Conservation (phyloP, 2,329 filamentous ascomycete genomes). For the Phialophora verrucosa region DNA sequence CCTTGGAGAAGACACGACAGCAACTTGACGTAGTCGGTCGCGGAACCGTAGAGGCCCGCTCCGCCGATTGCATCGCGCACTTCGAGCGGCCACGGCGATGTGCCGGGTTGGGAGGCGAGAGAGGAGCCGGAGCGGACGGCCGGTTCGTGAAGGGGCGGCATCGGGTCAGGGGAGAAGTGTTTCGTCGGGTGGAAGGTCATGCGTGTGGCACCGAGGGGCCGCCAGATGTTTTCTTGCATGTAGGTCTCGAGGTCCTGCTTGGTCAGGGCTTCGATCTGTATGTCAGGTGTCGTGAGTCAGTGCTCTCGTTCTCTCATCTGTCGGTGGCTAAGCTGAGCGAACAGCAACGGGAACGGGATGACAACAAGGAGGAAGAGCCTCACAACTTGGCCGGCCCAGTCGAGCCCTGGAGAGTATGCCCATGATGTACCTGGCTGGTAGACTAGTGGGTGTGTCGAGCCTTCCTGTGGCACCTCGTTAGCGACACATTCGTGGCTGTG, state of each 20-base stretch:
- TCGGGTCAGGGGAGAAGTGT: conserved; percentile 13
- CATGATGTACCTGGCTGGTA: conserved; percentile 59
- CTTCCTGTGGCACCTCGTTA: conserved; percentile 6
- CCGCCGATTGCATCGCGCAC: conserved; percentile 35
- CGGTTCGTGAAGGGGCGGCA: conserved; percentile 41
- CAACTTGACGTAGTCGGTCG: conserved; percentile 37
- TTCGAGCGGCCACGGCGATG: conserved; percentile 49
- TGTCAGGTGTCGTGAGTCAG: not conserved
- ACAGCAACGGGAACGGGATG: not conserved
- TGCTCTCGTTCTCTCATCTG: no score
- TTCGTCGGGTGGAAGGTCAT: conserved; percentile 53
- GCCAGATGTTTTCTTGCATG: conserved; percentile 54
- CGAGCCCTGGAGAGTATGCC: conserved; percentile 57
- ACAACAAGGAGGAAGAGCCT: not conserved
- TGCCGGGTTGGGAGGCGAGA: conserved; percentile 44
- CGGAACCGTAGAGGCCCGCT: conserved; percentile 37
- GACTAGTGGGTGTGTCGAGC: conserved; percentile 55
- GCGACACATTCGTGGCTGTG: not conserved
- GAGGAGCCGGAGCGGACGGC: not conserved
- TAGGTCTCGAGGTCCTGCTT: conserved; percentile 49
- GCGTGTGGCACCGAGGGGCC: conserved; percentile 53
- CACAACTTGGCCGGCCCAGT: conserved; percentile 61
- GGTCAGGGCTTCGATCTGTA: conserved; percentile 51
- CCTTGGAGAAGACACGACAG: conserved; percentile 33
- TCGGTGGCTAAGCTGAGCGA: not conserved